phyloP scores from a whole-genome alignment of 2,329 filamentous ascomycete genomes.

The Fusarium verticillioides region DNA sequence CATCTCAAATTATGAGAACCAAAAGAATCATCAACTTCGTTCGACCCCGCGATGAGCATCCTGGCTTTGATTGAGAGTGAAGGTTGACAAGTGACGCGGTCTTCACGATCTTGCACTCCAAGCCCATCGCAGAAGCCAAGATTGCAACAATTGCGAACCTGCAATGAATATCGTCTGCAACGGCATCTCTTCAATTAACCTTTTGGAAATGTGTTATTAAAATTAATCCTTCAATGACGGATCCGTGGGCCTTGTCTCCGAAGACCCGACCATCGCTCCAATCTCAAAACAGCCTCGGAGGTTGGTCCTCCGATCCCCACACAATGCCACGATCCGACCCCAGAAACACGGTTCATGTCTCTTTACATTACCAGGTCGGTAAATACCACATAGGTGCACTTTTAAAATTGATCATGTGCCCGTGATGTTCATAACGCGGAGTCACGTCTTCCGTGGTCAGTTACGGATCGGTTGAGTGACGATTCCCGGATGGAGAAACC shows the following conservation, averaged over 20 bases:
- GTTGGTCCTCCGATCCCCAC: constrained; percentile 23
- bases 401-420: constrained; percentile 15
- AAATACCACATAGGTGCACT: not conserved
- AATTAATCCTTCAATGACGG: constrained; percentile 12
- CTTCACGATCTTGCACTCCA: not conserved
- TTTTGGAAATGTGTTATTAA: not conserved
- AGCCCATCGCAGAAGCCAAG: no score
- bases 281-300: constrained; percentile 26
- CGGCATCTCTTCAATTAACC: rapidly evolving
- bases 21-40: no score
- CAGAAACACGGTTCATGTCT: not conserved
- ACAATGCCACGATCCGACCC: not conserved
- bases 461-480: constrained; percentile 1
- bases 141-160: no score
- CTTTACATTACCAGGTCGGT: not conserved
- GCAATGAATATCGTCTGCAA: rapidly evolving
- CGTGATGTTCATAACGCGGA: not conserved
- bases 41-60: no score
- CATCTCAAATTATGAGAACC: not conserved
- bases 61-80: not conserved
- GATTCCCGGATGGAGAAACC: constrained; percentile 5
- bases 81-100: rapidly evolving
- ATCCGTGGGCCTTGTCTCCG: constrained; percentile 24
- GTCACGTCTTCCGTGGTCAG: constrained; percentile 11
- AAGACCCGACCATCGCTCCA: not conserved